These are phyloP conservation scores for Aspergillus luchuensis DNA, from an alignment of 2,329 filamentous ascomycete genomes.

Conservation along the genomic window DNA sequence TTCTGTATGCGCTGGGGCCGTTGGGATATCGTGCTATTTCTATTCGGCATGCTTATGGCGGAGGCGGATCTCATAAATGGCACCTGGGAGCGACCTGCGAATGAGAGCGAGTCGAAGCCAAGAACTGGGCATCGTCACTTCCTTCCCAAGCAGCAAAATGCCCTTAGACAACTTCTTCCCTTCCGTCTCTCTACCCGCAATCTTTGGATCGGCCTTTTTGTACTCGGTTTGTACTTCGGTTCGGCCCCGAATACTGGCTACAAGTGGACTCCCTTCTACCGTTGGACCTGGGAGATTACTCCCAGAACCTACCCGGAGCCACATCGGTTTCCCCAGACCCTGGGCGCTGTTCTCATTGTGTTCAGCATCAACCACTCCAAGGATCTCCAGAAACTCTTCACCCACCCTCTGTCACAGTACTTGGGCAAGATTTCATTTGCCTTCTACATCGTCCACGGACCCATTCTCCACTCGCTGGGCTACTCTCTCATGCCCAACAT, in stretches of 20 bases:
- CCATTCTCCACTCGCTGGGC: slow-evolving; percentile 46
- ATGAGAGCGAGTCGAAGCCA: slow-evolving; percentile 25
- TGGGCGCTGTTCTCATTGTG: slow-evolving; percentile 47
- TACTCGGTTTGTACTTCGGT: slow-evolving; percentile 46
- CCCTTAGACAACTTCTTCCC: slow-evolving; percentile 3
- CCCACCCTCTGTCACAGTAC: slow-evolving; percentile 46
- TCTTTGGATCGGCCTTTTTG: slow-evolving; percentile 42
- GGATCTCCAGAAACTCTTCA: slow-evolving; percentile 46
- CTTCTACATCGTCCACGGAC: slow-evolving; percentile 52
- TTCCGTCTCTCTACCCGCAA: slow-evolving; percentile 30
- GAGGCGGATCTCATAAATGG: slow-evolving; percentile 46
- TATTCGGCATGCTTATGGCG: slow-evolving; percentile 47
- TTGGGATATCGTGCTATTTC: slow-evolving; percentile 48
- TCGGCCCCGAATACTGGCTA: slow-evolving; percentile 45
- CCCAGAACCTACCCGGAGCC: slow-evolving; percentile 46
- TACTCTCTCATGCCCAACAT: slow-evolving; percentile 48
- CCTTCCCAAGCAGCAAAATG: slow-evolving; percentile 12
- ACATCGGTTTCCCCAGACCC: slow-evolving; percentile 48
- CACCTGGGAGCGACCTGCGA: slow-evolving; percentile 35
- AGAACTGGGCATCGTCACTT: slow-evolving; percentile 19
- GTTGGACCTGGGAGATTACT: slow-evolving; percentile 42
- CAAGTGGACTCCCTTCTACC: slow-evolving; percentile 46
- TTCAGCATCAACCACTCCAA: slow-evolving; percentile 45
- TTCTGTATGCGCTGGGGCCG: slow-evolving; percentile 47
- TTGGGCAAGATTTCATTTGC: slow-evolving; percentile 52